Conservation (phyloP, 768 basidiomycete genomes). For the Russula griseocarnosa region DNA sequence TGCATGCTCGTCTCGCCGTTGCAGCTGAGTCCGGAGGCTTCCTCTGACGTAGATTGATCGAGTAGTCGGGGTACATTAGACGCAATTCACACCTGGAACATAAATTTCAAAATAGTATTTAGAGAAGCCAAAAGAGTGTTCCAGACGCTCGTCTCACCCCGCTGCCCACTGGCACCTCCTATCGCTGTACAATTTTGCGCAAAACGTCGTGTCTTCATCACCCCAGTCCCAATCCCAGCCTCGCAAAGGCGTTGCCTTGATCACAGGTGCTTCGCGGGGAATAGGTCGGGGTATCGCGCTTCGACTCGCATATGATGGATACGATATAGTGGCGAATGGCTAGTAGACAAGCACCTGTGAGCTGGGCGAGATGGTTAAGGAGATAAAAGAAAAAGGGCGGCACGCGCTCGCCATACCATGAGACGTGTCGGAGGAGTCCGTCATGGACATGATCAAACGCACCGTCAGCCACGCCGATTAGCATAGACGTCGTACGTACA, state of each 20-base stretch:
- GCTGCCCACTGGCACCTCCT: background rate
- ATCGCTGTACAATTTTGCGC: background rate
- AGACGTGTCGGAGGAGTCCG: conserved; percentile 20
- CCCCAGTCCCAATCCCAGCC: background rate
- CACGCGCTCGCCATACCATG: conserved; percentile 1
- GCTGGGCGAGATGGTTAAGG: background rate
- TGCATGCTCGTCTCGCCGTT: too few species aligned
- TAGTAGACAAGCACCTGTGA: conserved; percentile 9
- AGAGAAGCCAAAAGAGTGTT: too few species aligned
- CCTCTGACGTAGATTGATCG: too few species aligned
- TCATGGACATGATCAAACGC: conserved; percentile 10
- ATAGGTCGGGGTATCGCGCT: conserved; percentile 28
- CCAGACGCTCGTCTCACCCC: background rate
- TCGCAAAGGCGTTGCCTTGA: conserved; percentile 23
- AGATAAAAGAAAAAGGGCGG: conserved; percentile 18
- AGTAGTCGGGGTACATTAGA: too few species aligned
- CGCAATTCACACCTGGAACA: too few species aligned
- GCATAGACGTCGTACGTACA: conserved; percentile 24
- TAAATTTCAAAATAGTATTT: too few species aligned
- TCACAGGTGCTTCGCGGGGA: conserved; percentile 29
- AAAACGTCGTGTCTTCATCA: background rate
- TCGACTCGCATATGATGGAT: conserved; percentile 28
- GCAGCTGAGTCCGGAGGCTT: too few species aligned
- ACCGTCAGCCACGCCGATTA: conserved; percentile 15
- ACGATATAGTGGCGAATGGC: conserved; percentile 28